A percentile compares a stretch with the other conserved stretches of the same genome.
These are phyloP conservation scores for Pelargonium fulgidum DNA, from an alignment of 441 rosid species.

Conservation along the genomic window DNA sequence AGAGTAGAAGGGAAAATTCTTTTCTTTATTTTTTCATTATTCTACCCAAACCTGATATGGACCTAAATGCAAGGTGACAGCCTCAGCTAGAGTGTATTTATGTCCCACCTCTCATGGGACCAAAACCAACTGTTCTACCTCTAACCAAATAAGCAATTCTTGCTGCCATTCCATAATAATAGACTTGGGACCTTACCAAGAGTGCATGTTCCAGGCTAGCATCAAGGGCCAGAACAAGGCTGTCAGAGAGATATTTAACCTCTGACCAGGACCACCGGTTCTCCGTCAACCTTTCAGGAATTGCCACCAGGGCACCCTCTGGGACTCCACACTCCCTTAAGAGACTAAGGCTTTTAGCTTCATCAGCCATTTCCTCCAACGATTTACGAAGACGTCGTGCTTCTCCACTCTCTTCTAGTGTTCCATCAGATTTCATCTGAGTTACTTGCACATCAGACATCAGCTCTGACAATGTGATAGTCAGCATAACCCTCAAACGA, in stretches of 20 bases:
- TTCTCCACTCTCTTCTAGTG: constrained; percentile 96
- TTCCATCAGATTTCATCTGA: constrained; percentile 91
- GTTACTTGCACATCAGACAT: constrained; percentile 98
- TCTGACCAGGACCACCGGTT: constrained; percentile 88
- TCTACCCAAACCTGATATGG: not conserved
- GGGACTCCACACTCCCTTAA: constrained; percentile 80
- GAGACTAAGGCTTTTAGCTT: constrained; percentile 52
- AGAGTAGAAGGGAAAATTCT: not conserved
- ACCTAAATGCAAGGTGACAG: not conserved
- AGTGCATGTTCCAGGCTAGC: constrained; percentile 96
- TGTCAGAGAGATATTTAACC: constrained; percentile 71
- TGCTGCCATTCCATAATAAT: not conserved
- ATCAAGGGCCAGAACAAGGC: constrained; percentile 89
- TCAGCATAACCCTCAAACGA: constrained; percentile 91
- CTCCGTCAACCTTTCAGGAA: constrained; percentile 54
- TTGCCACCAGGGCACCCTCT: constrained; percentile 51
- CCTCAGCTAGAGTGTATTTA: not conserved
- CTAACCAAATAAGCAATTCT: not conserved
- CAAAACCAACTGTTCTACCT: not conserved
- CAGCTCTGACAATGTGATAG: constrained; percentile 92
- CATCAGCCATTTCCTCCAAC: constrained; percentile 92
- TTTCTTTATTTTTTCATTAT: not conserved
- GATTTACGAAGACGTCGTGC: constrained; percentile 84
- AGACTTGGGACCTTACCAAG: constrained; percentile 53
- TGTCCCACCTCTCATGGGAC: constrained; percentile 1